Percentiles rank a stretch among this genome's conserved stretches.
Conservation (phyloP, 129 eudicot species). For the Tagetes erecta region DNA sequence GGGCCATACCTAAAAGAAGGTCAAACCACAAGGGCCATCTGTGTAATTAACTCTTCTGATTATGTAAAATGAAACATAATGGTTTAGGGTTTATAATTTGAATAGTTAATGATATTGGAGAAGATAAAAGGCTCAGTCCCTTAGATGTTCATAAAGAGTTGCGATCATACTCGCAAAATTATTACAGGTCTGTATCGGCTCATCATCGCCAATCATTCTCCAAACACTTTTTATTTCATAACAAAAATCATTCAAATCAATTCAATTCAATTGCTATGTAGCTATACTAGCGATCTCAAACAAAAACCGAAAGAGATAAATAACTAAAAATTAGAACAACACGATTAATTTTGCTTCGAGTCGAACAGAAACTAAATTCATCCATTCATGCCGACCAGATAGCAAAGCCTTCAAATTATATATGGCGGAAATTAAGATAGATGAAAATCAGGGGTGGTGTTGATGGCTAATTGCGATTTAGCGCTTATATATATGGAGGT, state of each 20-base stretch:
- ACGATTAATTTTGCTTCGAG: conserved; percentile 43
- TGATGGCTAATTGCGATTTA: no score
- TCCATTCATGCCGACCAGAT: conserved; percentile 46
- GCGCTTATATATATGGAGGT: no score
- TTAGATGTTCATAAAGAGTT: conserved; percentile 81
- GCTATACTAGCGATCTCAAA: conserved; percentile 10
- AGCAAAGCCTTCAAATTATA: conserved; percentile 36
- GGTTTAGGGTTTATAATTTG: no score
- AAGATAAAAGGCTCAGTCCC: conserved; percentile 67
- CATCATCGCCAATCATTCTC: conserved; percentile 47
- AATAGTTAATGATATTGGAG: not conserved
- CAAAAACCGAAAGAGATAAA: not conserved
- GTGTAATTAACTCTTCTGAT: no score
- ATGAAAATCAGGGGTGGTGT: no score
- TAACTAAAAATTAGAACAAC: conserved; percentile 7
- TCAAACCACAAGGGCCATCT: no score
- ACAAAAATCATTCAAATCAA: not conserved
- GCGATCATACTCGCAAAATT: conserved; percentile 94
- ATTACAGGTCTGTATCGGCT: conserved; percentile 80
- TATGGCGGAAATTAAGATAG: no score
- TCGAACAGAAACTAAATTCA: conserved; percentile 22
- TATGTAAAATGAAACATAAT: no score
- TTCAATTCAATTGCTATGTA: not conserved
- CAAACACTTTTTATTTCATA: not conserved
- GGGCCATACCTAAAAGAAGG: no score